Conservation (phyloP, 2,329 filamentous ascomycete species). For the Pseudogymnoascus sp. region DNA sequence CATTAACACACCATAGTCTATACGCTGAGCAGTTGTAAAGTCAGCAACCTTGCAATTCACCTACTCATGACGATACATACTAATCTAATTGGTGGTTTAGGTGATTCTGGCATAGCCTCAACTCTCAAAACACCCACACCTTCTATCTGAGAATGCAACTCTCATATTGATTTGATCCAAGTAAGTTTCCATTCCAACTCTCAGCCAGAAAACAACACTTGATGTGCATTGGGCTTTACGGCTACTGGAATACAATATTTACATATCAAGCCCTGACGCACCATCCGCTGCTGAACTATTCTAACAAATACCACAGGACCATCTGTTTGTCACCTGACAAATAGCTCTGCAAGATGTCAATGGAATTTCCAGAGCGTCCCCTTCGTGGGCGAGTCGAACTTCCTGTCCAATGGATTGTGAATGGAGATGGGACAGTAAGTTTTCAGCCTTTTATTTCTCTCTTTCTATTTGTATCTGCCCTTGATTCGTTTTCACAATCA, state of each 20-base stretch:
- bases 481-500: neutral
- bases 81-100: neutral
- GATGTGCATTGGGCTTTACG: neutral
- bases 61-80: neutral
- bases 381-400: neutral
- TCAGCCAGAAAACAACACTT: neutral
- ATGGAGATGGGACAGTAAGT: neutral
- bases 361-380: constrained; percentile 1
- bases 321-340: neutral
- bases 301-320: neutral
- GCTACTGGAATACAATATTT: neutral
- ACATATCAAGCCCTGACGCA: neutral
- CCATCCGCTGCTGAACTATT: neutral
- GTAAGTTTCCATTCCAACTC: neutral
- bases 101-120: neutral
- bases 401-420: neutral
- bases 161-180: neutral
- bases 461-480: neutral
- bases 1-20: neutral
- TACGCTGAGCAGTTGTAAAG: neutral
- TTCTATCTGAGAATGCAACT: neutral
- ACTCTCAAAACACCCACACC: neutral
- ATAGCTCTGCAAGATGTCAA: neutral
- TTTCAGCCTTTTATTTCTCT: neutral
- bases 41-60: neutral